Evolutionary conservation across 176 grass and related monocot genomes (phyloP).

Genomic region (Avena eriantha): DNA sequence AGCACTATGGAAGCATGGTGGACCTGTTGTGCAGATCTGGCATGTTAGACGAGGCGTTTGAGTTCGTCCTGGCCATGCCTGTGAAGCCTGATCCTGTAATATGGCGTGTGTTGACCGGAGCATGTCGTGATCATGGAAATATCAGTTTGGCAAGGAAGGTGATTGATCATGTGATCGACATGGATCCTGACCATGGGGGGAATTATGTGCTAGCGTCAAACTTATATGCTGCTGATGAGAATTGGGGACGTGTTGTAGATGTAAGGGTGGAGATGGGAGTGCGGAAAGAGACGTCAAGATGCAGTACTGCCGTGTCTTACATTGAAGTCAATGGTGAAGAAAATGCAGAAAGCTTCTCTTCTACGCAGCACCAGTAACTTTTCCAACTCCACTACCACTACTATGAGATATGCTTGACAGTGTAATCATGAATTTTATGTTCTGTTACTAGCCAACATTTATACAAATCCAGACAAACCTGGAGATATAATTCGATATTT

Average conservation of each 20-base stretch:
- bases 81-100: conserved; percentile 62
- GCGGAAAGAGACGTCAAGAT: conserved; percentile 32
- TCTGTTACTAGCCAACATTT: not conserved
- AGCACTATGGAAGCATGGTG: conserved; percentile 68
- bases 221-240: conserved; percentile 58
- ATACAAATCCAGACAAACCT: not conserved
- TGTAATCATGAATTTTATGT: not conserved
- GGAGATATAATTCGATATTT: not conserved
- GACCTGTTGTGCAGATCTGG: conserved; percentile 57
- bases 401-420: conserved; percentile 8
- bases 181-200: conserved; percentile 57
- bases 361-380: not conserved
- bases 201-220: conserved; percentile 62
- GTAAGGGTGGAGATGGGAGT: conserved; percentile 53
- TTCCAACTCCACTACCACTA: not conserved
- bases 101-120: conserved; percentile 59
- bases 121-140: conserved; percentile 63
- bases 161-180: conserved; percentile 42
- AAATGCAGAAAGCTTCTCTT: conserved; percentile 34
- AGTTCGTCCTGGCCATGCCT: conserved; percentile 54
- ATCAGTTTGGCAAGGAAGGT: conserved; percentile 51
- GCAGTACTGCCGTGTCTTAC: conserved; percentile 39
- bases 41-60: conserved; percentile 44
- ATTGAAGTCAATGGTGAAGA: conserved; percentile 43
- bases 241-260: conserved; percentile 54